These are phyloP conservation scores for Moesziomyces globuligerus DNA, from an alignment of 1,284 basidiomycete species.

Conservation along the genomic window DNA sequence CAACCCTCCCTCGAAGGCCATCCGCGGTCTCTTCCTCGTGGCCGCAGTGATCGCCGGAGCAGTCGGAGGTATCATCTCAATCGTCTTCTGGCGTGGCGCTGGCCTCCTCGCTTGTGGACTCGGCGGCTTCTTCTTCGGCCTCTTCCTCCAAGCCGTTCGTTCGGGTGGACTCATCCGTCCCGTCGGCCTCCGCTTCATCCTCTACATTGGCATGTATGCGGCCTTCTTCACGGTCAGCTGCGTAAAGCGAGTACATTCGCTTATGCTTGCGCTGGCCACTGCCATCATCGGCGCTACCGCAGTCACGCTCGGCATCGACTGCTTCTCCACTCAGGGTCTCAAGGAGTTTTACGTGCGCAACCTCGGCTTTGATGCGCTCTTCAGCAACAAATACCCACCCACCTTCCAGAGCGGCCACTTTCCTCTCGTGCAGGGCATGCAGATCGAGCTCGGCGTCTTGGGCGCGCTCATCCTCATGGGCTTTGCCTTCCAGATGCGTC, in stretches of 20 bases:
- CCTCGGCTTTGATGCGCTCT: conserved; percentile 81
- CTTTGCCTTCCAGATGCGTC: conserved; percentile 84
- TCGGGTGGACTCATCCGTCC: conserved; percentile 81
- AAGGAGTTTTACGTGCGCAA: conserved; percentile 98
- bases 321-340: conserved; percentile 75
- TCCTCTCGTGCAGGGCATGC: conserved; percentile 87
- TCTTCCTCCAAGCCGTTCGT: conserved; percentile 86
- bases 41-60: conserved; percentile 81
- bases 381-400: conserved; percentile 67
- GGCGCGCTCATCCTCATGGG: conserved; percentile 77
- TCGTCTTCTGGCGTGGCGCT: conserved; percentile 51
- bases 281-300: conserved; percentile 90
- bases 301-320: conserved; percentile 90
- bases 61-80: conserved; percentile 78
- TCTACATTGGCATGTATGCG: conserved; percentile 76
- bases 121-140: conserved; percentile 85
- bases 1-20: conserved; percentile 79
- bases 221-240: conserved; percentile 37
- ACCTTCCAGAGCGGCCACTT: conserved; percentile 70
- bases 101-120: conserved; percentile 68
- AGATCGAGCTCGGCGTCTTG: conserved; percentile 89
- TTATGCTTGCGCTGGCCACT: conserved; percentile 73
- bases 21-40: conserved; percentile 89
- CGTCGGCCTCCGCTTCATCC: conserved; percentile 83
- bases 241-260: conserved; percentile 52